These are phyloP conservation scores for Hippophae gyantsensis DNA, from an alignment of 306 rosid species.

Conservation along the genomic window DNA sequence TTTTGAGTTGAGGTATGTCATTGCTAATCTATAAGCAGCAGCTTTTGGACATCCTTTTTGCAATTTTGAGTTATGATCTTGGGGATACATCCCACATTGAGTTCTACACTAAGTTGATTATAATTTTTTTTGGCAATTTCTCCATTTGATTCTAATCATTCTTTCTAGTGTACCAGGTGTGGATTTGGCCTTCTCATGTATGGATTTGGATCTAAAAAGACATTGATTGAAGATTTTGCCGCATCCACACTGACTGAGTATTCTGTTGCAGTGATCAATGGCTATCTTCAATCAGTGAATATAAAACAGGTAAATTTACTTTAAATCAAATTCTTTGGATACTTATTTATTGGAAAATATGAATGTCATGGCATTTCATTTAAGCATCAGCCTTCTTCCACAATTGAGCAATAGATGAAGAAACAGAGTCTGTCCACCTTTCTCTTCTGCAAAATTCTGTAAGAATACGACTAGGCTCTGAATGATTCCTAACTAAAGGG, in stretches of 20 bases:
- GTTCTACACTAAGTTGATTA: neutral
- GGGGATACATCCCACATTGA: neutral
- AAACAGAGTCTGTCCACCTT: neutral
- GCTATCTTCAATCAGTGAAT: constrained; percentile 75
- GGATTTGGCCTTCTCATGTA: constrained; percentile 78
- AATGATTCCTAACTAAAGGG: too few species aligned
- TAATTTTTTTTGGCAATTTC: neutral
- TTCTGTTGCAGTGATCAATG: constrained; percentile 74
- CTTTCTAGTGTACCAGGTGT: constrained; percentile 31
- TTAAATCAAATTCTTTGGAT: neutral
- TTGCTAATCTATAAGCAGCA: neutral
- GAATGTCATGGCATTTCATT: too few species aligned
- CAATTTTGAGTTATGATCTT: neutral
- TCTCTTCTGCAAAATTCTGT: neutral
- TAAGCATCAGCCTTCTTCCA: neutral
- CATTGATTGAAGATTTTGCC: constrained; percentile 86
- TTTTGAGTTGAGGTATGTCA: constrained; percentile 46
- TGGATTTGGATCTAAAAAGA: constrained; percentile 93
- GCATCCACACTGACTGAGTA: constrained; percentile 46
- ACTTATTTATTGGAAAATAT: neutral
- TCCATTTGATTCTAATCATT: neutral
- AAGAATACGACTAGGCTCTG: too few species aligned
- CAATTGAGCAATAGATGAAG: neutral
- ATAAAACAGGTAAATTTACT: constrained; percentile 59
- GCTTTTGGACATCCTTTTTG: neutral